Evolutionary conservation across 202 grass and related monocot species (phyloP).

Genomic region (Dendrocalamus latiflorus): DNA sequence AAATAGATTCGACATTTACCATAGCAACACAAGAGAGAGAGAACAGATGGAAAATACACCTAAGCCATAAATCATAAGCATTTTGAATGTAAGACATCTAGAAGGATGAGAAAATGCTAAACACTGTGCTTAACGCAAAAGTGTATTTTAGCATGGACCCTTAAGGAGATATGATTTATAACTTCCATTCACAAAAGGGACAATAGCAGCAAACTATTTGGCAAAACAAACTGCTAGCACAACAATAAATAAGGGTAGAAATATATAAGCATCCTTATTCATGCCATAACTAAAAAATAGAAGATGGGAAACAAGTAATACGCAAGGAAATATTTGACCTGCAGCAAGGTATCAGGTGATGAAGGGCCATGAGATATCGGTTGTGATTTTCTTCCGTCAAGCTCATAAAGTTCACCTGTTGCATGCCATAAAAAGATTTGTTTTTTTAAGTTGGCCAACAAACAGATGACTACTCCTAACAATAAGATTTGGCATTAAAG

Average conservation of each 20-base stretch:
- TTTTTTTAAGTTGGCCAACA: background rate
- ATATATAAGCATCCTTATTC: background rate
- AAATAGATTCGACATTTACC: background rate
- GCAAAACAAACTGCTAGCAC: background rate
- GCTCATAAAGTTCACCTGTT: conserved; percentile 87
- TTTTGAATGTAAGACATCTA: background rate
- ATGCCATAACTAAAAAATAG: conserved; percentile 3
- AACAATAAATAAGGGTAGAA: conserved; percentile 5
- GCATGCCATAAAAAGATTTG: background rate
- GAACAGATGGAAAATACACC: background rate
- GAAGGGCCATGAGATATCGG: conserved; percentile 69
- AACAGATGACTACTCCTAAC: background rate
- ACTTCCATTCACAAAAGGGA: conserved; percentile 1
- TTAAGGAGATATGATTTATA: background rate
- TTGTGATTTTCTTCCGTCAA: conserved; percentile 81
- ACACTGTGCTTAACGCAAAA: background rate
- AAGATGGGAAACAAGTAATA: background rate
- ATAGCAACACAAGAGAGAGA: background rate
- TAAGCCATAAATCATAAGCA: background rate
- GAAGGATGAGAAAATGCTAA: background rate
- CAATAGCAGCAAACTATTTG: background rate
- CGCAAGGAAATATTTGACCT: conserved; percentile 45
- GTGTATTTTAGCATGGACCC: background rate
- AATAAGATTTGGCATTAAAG: background rate
- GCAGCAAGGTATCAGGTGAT: conserved; percentile 68